Base-by-base conservation (phyloP, 2,329 filamentous ascomycete species). In the Sporothrix schenckii region DNA sequence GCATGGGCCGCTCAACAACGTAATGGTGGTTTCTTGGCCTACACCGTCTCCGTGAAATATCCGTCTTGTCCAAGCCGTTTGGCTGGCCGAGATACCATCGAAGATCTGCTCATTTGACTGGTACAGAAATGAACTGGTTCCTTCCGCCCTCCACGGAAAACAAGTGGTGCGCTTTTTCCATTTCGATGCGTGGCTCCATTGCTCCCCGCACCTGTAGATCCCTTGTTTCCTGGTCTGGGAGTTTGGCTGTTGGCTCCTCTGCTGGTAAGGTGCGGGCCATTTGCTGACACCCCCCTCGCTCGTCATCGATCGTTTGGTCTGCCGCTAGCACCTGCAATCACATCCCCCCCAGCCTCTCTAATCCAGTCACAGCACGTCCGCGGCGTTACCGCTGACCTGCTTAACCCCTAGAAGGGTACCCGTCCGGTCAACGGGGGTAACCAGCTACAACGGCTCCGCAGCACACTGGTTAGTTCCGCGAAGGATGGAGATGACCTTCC, bases 371-470 rank as follows among this genome's bases (percentile, higher is more conserved):
- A 44, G 21, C 9, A 39, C 16, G 34, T 61, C 34, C 44, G 56
- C 56, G 56, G 56, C 56, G 56, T 61, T 61, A 16, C 11, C 14
- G 16, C 56, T 19, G 24, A 9, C n/a, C 56, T 61, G 56, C 56
- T 44, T 44, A 61, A 24, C 56, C 39, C 34, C 56, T 63, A 47
- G 58, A 63, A 27, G 21, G 39, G 11, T 63, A 39, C 39, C 58
- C 39, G 6, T 27, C 58, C 58, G 58, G 58, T 47, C 58, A 21
- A 68, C 65, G 50, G 47, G 49, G 27, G 27, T 30, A 30, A 50
- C 50, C 65, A 49, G 24, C 50, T 14, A 27, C 41, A 60, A 70
- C 69, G 69, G 69, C 69, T 70, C 69, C 69, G 69, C 69, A 70
- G 53, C 69, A 50, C 16, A 50, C 14, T 27, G 68, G 24, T 56